These are phyloP conservation scores for Xylariaceae sp. DNA, from an alignment of 2,329 filamentous ascomycete genomes.

Conservation along the genomic window DNA sequence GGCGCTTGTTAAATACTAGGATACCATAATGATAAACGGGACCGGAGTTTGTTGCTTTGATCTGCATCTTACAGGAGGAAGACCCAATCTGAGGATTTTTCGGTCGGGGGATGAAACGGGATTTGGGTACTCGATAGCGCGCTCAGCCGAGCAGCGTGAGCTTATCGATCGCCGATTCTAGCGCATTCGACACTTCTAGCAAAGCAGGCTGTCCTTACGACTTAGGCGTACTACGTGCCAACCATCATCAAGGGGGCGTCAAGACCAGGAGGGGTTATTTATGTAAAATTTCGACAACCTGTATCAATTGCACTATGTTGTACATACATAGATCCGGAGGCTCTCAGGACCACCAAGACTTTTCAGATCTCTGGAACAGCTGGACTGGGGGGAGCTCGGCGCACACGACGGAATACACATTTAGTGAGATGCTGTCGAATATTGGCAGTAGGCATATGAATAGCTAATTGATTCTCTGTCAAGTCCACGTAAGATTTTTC, in stretches of 20 bases:
- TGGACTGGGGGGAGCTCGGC: conserved; percentile 19
- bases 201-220: conserved; percentile 15
- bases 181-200: conserved; percentile 17
- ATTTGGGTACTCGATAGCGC: conserved; percentile 14
- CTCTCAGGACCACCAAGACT: conserved; percentile 6
- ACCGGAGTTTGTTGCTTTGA: conserved; percentile 36
- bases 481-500: neutral
- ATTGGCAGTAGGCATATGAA: conserved; percentile 21
- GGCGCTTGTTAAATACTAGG: conserved; percentile 32
- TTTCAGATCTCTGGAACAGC: conserved; percentile 24
- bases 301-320: conserved; percentile 27
- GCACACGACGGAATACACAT: conserved; percentile 10
- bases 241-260: conserved; percentile 29
- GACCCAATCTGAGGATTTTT: conserved; percentile 26
- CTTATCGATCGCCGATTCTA: conserved; percentile 9
- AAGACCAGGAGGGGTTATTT: conserved; percentile 18
- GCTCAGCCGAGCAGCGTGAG: conserved; percentile 3
- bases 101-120: conserved; percentile 21
- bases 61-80: conserved; percentile 31
- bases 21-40: conserved; percentile 36
- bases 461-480: conserved; percentile 27
- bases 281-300: conserved; percentile 15
- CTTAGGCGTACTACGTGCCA: conserved; percentile 21
- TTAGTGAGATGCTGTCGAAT: conserved; percentile 14
- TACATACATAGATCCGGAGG: conserved; percentile 17